Base-by-base conservation (phyloP, 805 yeast genomes). In the Suhomyces faveliae region DNA sequence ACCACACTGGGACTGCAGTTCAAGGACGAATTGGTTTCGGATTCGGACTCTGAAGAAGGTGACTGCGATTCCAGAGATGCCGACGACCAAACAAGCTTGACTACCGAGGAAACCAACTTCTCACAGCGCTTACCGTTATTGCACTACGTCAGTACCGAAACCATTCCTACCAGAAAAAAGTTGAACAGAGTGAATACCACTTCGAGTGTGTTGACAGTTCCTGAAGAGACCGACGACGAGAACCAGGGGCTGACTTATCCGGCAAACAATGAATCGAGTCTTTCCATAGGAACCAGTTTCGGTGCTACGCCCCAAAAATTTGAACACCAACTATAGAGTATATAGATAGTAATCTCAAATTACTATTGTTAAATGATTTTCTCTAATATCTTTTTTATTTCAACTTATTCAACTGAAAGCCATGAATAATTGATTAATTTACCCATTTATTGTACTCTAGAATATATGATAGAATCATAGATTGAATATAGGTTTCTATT, bases 71-170 rank as follows among this genome's bases (percentile, higher is more conserved):
- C 47, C 29, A 37, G 38, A 45, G 21, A 40, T 35, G 3, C 41
- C 29, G 49, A 37, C 10, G 56, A 52, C 41, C 54, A 48, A 43
- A 42, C 24, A 21, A 53, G 60, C 25, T 10, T 56, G 2, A 35
- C 45, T 33, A 47, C 57, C 2, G 58, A 55, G 4, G 64, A 55
- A 11, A 47, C 56, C 3, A 50, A 52, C 29, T 67, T 60, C 40
- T 61, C 53, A 1, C 70, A 64, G 40, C 51, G 60, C 30, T 50
- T 66, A 11, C 66, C 68, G 2, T 54, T 66, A 30, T 52, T 67
- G 35, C 51, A 55, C 23, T 57, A 63, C 45, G 56, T 53, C 20
- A 66, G 69, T 39, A 35, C 50, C 45, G 46, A 57, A 37, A 35
- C 51, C 20, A 43, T 45, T 20, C 52, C 42, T 11, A 37, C 46